Base-by-base conservation (phyloP, 2,329 filamentous ascomycete species). In the Didymosphaeria variabile region DNA sequence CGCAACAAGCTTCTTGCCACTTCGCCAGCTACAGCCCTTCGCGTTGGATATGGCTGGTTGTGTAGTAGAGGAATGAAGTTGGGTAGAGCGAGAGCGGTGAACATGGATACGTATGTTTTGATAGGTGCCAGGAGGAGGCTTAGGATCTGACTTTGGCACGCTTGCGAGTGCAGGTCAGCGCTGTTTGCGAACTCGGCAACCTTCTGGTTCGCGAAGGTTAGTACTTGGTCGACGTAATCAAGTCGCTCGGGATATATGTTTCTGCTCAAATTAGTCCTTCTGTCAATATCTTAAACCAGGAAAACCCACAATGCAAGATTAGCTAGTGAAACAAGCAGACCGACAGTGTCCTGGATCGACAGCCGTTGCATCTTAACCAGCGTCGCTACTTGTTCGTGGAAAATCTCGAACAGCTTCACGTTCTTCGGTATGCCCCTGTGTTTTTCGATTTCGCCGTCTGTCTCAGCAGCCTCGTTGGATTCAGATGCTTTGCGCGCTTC, bases 311-410 rank as follows among this genome's bases (percentile, higher is more conserved):
- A 85, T 10, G 96, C 93, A 59, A 99, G 87, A 70, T 98, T 98
- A 42, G 91, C 90, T 44, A 99, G 84, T 5, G 95, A 99, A n/a
- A 97, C 94, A 47, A 98, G 84, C 45, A 99, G 83, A 10, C 94
- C 95, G 70, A 97, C 95, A 19, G 92, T 97, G 76, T 99, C 96
- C 77, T 97, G 93, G 66, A 99, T 94, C 0, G 94, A 91, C 55
- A 99, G 85, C 68, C 93, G 90, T 73, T 97, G 93, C 55, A 91
- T 92, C 79, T 93, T 94, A 64, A 98, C 94, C 55, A 99, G 84
- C 72, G 94, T 94, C 74, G 96, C 91, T 64, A 98, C 95, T 79
- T 98, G 95, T 55, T 93, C 90, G 74, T 98, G 97, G 84, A 98
- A 99, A 61, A 98, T 92, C 79, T 98, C 94, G 78, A 98, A 98